A percentile compares a stretch with the other conserved stretches of the same genome.
Conservation (phyloP, 2,329 filamentous ascomycete species). For the Trichothecium roseum region DNA sequence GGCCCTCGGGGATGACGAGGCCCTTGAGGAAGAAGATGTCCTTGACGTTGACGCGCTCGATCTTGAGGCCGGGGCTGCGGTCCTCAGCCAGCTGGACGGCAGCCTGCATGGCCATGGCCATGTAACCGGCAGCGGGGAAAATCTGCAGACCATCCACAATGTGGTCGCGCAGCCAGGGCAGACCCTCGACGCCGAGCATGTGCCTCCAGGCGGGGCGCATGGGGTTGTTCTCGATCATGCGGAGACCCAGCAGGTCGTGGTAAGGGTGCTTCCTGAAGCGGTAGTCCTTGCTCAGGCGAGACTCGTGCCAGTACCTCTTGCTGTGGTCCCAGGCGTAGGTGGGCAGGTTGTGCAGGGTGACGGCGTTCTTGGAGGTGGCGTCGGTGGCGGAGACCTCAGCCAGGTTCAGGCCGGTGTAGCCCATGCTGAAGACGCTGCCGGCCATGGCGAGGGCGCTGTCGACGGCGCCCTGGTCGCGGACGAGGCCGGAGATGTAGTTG, state of each 20-base stretch:
- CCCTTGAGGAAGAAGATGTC: slow-evolving; percentile 3
- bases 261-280: slow-evolving; percentile 18
- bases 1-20: slow-evolving; percentile 6
- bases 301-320: slow-evolving; percentile 20
- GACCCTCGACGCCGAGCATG: slow-evolving; percentile 9
- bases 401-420: slow-evolving; percentile 2
- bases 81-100: slow-evolving; percentile 4
- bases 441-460: slow-evolving; percentile 3
- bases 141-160: slow-evolving; percentile 20
- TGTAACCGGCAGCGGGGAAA: slow-evolving; percentile 11
- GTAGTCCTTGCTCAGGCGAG: slow-evolving; percentile 16
- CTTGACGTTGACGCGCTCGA: slow-evolving; percentile 3
- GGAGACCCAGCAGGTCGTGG: slow-evolving; percentile 24
- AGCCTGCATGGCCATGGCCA: slow-evolving; percentile 19
- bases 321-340: slow-evolving; percentile 26
- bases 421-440: slow-evolving; percentile 2
- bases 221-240: slow-evolving; percentile 5
- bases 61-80: background rate
- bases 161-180: slow-evolving; percentile 28
- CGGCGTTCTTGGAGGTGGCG: slow-evolving; percentile 2
- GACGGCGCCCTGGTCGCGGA: slow-evolving; percentile 7
- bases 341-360: slow-evolving; percentile 18
- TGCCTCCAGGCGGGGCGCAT: slow-evolving; percentile 14
- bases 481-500: slow-evolving; percentile 6
- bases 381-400: slow-evolving; percentile 2